Evolutionary conservation across 1,139 yeast species (phyloP), one percentile per base, ranked within the genome.

Genomic region (Magnusiomyces fungicola): DNA sequence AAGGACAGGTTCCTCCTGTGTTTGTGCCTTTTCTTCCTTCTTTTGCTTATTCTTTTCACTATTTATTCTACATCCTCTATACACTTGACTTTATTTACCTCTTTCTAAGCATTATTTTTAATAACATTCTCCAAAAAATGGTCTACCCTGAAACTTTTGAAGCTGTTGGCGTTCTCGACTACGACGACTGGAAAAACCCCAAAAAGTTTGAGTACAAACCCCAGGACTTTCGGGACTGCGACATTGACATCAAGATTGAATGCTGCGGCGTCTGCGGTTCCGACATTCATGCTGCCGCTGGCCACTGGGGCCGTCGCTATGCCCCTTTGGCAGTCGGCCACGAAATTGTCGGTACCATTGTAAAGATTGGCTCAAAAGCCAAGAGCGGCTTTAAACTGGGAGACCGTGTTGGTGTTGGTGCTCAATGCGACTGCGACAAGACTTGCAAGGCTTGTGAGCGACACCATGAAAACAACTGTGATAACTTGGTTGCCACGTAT

Each of bases 221-320:
- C 14, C 47, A 52, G 22, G 33, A 41, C n/a, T 38, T 51, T 32
- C 40, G 43, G 1, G 48, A 38, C 37, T 22, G 50, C 46, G 63
- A 60, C 58, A 74, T 79, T 29, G 77, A 73, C 21, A 62, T 78
- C 55, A 66, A 75, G 61, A 71, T 68, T 49, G 64, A 69, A 48
- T 70, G 71, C 49, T 77, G 85, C 61, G 85, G 86, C 33, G 70
- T 81, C 53, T 81, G 88, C 66, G 84, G 83, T 29, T 70, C 80
- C 10, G 83, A 79, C 58, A 61, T 75, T 53, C 81, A 75, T 60
- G 69, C 75, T 38, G 64, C 69, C 44, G 61, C 63, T 48, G 74
- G 72, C 40, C 66, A 69, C 54, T 71, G 76, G 75, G 66, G 68
- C 10, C 59, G 60, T 6, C 54, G 62, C 52, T 42, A 58, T 59